Conservation (phyloP, 345 rosid genomes). For the thale cress (Arabidopsis thaliana) region TAIR10.1 NC_003076.8:25264001-25264500, state of each 20-base stretch:
- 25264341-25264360: not conserved
- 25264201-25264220: not conserved
- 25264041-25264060: too few relatives aligned
- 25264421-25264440: not conserved
- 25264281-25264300: not conserved
- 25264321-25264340: too few relatives aligned
- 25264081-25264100: not conserved
- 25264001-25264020: too few relatives aligned
- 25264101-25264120: not conserved
- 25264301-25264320: too few relatives aligned
- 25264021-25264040: too few relatives aligned
- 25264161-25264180: not conserved
- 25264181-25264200: not conserved
- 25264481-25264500: not conserved
- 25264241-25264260: not conserved
- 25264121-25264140: not conserved
- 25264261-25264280: not conserved
- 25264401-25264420: not conserved
- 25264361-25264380: too few relatives aligned
- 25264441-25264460: not conserved
- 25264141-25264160: not conserved
- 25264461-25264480: not conserved
- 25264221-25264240: not conserved
- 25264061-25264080: not conserved
- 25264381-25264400: too few relatives aligned